Percentiles rank a stretch among this genome's conserved stretches.
Evolutionary conservation across 1,284 basidiomycete genomes (phyloP).

Genomic region (Hymenochaete sp.): DNA sequence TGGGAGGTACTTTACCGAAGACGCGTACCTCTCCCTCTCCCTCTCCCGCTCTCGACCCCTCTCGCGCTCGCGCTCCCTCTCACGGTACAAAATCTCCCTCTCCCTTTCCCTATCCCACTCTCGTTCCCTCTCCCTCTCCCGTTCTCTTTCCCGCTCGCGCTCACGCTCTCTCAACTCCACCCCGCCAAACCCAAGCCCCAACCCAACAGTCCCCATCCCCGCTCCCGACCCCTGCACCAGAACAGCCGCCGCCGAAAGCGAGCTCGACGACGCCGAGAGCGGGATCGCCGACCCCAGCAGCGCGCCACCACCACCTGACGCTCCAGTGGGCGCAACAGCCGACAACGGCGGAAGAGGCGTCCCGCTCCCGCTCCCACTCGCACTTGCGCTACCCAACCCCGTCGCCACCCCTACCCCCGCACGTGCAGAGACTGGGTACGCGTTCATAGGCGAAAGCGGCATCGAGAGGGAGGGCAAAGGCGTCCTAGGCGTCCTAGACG

Average conservation of each 20-base stretch:
- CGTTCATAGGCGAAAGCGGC: conserved; percentile 36
- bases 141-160: background rate
- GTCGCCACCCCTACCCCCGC: background rate
- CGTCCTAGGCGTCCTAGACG: too few relatives aligned
- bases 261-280: too few relatives aligned
- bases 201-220: background rate
- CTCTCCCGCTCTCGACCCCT: background rate
- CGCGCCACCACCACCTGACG: too few relatives aligned
- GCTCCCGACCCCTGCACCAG: background rate
- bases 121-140: conserved; percentile 1
- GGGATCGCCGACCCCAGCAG: background rate
- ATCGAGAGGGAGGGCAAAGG: too few relatives aligned
- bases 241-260: too few relatives aligned
- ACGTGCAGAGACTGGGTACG: conserved; percentile 19
- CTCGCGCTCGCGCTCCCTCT: conserved; percentile 1
- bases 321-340: background rate
- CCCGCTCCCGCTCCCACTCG: background rate
- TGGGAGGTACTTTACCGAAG: too few relatives aligned
- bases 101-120: conserved; percentile 4
- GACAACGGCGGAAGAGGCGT: background rate
- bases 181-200: background rate
- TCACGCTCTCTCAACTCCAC: background rate
- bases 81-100: too few relatives aligned
- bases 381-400: background rate
- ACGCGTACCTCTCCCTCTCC: conserved; percentile 12